Evolutionary conservation across 345 rosid genomes (phyloP).

Genomic region (Psidium friedrichsthalianum): DNA sequence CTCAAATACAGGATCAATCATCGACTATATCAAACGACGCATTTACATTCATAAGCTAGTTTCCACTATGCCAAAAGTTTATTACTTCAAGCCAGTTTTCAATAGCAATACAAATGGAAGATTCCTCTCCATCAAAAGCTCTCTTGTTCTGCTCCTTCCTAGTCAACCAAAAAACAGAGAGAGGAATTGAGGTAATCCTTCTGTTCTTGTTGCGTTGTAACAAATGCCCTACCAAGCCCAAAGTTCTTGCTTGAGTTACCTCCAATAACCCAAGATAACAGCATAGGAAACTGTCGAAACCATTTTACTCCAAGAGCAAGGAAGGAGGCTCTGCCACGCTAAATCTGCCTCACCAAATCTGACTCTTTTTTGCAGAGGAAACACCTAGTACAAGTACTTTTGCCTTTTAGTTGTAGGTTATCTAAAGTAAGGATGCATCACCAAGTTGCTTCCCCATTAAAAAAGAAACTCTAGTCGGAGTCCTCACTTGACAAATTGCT

Average conservation of each 20-base stretch:
- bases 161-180: neutral
- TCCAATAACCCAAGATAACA: neutral
- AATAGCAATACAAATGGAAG: neutral
- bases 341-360: no score
- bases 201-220: neutral
- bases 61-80: neutral
- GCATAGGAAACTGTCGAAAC: neutral
- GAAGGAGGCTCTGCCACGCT: neutral
- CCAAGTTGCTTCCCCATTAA: neutral
- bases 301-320: neutral
- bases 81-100: neutral
- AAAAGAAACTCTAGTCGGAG: neutral
- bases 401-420: neutral
- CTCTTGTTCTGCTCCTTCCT: neutral
- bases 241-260: neutral
- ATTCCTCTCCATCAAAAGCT: neutral
- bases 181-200: neutral
- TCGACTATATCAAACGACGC: accelerated
- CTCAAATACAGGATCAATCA: neutral
- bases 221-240: neutral
- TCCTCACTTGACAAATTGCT: neutral
- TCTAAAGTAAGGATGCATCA: neutral
- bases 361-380: neutral
- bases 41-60: neutral
- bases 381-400: neutral